A percentile compares a stretch with the other conserved stretches of the same genome.
These are phyloP conservation scores for Gossypium ekmanianum DNA, from an alignment of 345 rosid species.

Conservation along the genomic window DNA sequence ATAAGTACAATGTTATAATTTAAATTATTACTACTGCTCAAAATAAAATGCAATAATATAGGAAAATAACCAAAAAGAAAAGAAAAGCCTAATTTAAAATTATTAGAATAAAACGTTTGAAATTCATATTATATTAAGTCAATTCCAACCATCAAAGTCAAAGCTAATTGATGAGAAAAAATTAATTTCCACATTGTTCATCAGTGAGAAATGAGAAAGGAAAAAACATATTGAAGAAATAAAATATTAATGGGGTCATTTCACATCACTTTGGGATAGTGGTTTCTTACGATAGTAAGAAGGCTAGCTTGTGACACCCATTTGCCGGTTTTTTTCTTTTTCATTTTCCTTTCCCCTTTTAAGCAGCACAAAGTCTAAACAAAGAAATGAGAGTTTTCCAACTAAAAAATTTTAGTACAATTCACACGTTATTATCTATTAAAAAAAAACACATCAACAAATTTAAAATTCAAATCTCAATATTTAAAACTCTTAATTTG, in stretches of 20 bases:
- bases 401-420: neutral
- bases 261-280: constrained; percentile 13
- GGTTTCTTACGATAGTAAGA: constrained; percentile 17
- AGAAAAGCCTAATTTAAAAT: neutral
- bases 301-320: constrained; percentile 16
- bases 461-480: no score
- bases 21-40: neutral
- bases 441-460: neutral
- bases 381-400: neutral
- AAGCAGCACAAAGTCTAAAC: neutral
- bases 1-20: neutral
- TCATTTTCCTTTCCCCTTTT: neutral
- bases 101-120: neutral
- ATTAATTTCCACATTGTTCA: constrained; percentile 4
- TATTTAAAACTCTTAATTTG: no score
- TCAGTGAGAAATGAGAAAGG: neutral
- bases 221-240: neutral
- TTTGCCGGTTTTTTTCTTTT: neutral
- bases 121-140: neutral
- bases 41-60: neutral
- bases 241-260: constrained; percentile 9
- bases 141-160: neutral
- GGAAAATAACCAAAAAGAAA: neutral
- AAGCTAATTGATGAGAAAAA: neutral
- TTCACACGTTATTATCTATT: neutral